Evolutionary conservation across 164 flowering plant species (phyloP).

Genomic region (Echeveria elegans): DNA sequence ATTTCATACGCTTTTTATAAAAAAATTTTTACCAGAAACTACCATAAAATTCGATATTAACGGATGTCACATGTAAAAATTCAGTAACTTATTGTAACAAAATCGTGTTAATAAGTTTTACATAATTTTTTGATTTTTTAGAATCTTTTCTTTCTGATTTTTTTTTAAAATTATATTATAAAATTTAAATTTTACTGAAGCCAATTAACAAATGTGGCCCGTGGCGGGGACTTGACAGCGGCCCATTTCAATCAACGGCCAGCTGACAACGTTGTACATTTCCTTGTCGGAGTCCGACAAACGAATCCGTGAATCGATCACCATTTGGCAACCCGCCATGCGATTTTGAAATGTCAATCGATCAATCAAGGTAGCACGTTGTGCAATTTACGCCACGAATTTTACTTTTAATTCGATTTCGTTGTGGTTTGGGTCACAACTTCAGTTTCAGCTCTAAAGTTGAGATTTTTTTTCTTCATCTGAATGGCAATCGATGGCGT

Average conservation of each 20-base stretch:
- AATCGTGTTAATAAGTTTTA: too few species aligned
- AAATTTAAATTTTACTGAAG: too few species aligned
- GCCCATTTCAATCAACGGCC: neutral
- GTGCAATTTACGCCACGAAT: neutral
- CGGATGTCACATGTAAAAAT: too few species aligned
- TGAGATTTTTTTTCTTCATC: neutral
- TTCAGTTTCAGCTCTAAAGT: neutral
- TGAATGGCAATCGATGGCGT: neutral
- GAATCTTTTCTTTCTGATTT: too few species aligned
- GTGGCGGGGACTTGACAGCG: too few species aligned
- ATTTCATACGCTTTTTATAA: too few species aligned
- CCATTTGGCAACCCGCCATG: neutral
- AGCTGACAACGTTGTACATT: neutral
- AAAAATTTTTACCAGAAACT: too few species aligned
- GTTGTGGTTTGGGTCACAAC: neutral
- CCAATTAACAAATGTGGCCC: neutral
- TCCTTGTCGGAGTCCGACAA: neutral
- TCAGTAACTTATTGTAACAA: too few species aligned
- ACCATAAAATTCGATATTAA: too few species aligned
- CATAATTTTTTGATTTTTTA: too few species aligned
- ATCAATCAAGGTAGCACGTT: neutral
- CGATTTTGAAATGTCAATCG: neutral
- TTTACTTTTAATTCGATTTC: neutral
- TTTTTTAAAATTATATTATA: too few species aligned
- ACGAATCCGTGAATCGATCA: constrained; percentile 1